Percentiles rank a stretch among this genome's conserved stretches.
These are phyloP conservation scores for Podila epigama DNA, from an alignment of 192 early-diverging fungal genomes.

Conservation along the genomic window DNA sequence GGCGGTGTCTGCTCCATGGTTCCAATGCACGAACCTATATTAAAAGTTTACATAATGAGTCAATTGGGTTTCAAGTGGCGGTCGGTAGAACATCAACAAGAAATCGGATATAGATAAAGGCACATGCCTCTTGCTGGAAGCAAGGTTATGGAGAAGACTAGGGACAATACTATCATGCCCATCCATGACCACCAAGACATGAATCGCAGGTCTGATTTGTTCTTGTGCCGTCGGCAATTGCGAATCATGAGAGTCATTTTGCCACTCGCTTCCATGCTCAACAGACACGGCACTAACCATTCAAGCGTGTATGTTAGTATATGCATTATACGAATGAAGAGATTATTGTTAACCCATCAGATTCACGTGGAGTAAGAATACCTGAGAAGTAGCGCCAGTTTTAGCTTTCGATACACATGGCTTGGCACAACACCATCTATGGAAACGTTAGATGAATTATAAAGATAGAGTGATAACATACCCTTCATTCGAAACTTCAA, in stretches of 20 bases:
- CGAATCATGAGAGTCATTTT: background rate
- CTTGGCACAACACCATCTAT: conserved; percentile 15
- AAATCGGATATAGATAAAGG: background rate
- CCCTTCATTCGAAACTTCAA: background rate
- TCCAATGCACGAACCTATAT: conserved; percentile 7
- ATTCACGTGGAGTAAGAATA: background rate
- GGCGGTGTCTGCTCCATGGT: conserved; percentile 11
- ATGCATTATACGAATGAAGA: too few species aligned
- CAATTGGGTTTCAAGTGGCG: too few species aligned
- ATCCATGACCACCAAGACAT: conserved; percentile 26
- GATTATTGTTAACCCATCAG: too few species aligned
- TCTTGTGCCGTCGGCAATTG: background rate
- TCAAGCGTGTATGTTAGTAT: too few species aligned
- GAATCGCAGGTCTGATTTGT: conserved; percentile 7
- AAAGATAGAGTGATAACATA: too few species aligned
- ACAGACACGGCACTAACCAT: conserved; percentile 44
- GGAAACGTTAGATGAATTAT: background rate
- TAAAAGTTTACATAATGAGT: too few species aligned
- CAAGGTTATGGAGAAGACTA: conserved; percentile 15
- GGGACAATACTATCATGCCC: conserved; percentile 18
- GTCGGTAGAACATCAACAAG: background rate
- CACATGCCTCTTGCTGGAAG: conserved; percentile 7
- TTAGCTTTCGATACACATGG: conserved; percentile 25
- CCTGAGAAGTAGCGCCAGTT: conserved; percentile 38
- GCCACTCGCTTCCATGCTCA: background rate